These are phyloP conservation scores for Pleodorina starrii DNA, from an alignment of 139 green algal species.

Conservation along the genomic window DNA sequence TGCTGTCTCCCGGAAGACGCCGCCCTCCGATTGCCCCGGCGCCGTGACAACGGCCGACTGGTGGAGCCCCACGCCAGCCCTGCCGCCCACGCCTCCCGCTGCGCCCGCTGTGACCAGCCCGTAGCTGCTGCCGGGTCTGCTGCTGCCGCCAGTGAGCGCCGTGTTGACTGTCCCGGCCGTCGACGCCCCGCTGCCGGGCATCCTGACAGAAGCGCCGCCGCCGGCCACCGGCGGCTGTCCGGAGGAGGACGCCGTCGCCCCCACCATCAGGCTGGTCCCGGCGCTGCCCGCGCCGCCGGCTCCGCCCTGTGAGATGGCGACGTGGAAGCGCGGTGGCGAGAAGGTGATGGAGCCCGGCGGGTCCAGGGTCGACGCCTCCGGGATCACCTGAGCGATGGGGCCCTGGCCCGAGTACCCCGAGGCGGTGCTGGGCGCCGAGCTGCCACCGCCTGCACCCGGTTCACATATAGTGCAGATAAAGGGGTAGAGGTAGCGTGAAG, in stretches of 20 bases:
- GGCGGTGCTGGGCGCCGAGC: no score
- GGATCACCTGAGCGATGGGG: neutral
- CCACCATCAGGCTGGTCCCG: neutral
- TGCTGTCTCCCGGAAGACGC: constrained; percentile 21
- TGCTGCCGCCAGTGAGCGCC: neutral
- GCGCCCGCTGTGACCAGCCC: neutral
- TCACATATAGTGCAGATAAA: no score
- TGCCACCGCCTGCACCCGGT: no score
- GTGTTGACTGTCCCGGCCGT: neutral
- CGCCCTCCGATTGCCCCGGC: neutral
- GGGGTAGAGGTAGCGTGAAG: no score
- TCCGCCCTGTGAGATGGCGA: neutral
- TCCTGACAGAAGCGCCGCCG: neutral
- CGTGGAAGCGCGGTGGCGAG: neutral
- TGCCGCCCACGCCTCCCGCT: neutral
- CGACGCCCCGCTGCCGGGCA: neutral
- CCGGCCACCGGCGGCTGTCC: neutral
- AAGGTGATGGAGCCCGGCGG: constrained; percentile 41
- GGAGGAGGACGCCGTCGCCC: neutral
- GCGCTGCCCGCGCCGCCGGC: neutral
- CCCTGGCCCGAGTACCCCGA: no score
- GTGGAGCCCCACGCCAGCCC: neutral
- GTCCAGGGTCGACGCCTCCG: constrained; percentile 33
- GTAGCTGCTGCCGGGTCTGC: constrained; percentile 5
- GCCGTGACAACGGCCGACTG: neutral